Conservation (phyloP, 257 asterid genomes). For the Przewalskia tangutica region DNA sequence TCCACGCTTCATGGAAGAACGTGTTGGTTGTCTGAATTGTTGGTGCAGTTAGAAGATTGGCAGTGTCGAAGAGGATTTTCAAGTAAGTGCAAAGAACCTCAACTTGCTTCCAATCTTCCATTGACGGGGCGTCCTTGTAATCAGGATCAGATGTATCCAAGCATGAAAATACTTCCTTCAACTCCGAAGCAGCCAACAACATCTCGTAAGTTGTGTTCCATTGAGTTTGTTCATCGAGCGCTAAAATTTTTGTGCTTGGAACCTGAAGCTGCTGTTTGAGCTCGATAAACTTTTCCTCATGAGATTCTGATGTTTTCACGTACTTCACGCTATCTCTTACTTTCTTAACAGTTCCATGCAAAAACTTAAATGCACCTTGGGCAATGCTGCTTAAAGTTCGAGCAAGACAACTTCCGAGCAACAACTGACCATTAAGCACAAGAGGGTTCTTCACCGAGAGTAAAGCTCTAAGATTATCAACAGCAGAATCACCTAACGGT, state of each 20-base stretch:
- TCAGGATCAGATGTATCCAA: slow-evolving; percentile 73
- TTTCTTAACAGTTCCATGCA: slow-evolving; percentile 51
- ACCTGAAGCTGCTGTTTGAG: slow-evolving; percentile 85
- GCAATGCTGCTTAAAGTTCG: slow-evolving; percentile 64
- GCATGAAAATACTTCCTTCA: slow-evolving; percentile 84
- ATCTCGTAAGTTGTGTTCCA: slow-evolving; percentile 96
- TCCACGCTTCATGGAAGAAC: slow-evolving; percentile 95
- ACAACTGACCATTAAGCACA: slow-evolving; percentile 70
- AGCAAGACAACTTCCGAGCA: slow-evolving; percentile 73
- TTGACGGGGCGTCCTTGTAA: slow-evolving; percentile 49
- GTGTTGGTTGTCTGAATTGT: slow-evolving; percentile 60
- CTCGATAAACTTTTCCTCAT: slow-evolving; percentile 75
- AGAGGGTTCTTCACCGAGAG: slow-evolving; percentile 81
- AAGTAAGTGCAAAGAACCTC: slow-evolving; percentile 53
- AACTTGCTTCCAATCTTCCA: slow-evolving; percentile 71
- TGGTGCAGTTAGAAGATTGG: slow-evolving; percentile 47
- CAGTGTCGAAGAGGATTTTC: slow-evolving; percentile 71
- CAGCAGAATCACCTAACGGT: slow-evolving; percentile 36
- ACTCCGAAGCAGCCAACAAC: slow-evolving; percentile 69
- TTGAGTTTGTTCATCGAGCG: slow-evolving; percentile 59
- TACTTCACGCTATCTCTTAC: slow-evolving; percentile 81
- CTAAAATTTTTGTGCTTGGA: slow-evolving; percentile 63
- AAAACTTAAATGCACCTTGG: slow-evolving; percentile 42
- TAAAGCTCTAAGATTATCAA: slow-evolving; percentile 63
- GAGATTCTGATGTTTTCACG: slow-evolving; percentile 73